Evolutionary conservation across 768 basidiomycete genomes (phyloP), one percentile per base, ranked within the genome.

Genomic region (Lactifluus pinguis): DNA sequence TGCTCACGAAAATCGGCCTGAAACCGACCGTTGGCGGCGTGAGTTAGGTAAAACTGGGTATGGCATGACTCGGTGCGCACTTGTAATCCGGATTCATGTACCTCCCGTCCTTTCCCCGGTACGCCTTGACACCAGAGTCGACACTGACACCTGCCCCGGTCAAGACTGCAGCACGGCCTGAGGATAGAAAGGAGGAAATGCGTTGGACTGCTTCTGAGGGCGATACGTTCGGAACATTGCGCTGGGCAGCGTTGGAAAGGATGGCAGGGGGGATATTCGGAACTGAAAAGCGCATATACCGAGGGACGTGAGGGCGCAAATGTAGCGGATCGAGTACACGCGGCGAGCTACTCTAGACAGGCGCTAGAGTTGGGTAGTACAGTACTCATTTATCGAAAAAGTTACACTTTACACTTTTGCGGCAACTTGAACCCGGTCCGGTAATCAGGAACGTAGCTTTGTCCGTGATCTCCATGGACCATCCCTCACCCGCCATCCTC

Each of bases 141-240:
- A 98, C 94, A 70, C 89, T 91, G 65, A 97, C 90, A 7, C 95
- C 95, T 0, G 95, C 95, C 2, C 94, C 94, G 0, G 92, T 94
- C 57, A 98, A 71, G 15, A 93, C 75, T 0, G 86, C 75, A 51
- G 83, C 83, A 71, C 83, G 86, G n/a, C 92, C 91, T 4, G 77
- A 74, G 0, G 77, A 73, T 19, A 95, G 72, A 67, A 95, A 95
- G 2, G 76, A 70, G 5, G 83, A 75, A 57, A 90, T 79, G 55
- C 81, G 80, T 34, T 85, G 76, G 49, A 83, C 72, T 11, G 87
- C 87, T 60, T 79, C 81, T 38, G 75, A 70, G 0, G 77, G 68
- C 10, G 81, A 74, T 45, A 82, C 70, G 17, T 70, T 66, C 29
- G 73, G 75, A 39, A 72, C 62, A 34, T 72, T 64, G 36, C 75